These are phyloP conservation scores for Begonia peltatifolia DNA, from an alignment of 306 rosid genomes.

Conservation along the genomic window DNA sequence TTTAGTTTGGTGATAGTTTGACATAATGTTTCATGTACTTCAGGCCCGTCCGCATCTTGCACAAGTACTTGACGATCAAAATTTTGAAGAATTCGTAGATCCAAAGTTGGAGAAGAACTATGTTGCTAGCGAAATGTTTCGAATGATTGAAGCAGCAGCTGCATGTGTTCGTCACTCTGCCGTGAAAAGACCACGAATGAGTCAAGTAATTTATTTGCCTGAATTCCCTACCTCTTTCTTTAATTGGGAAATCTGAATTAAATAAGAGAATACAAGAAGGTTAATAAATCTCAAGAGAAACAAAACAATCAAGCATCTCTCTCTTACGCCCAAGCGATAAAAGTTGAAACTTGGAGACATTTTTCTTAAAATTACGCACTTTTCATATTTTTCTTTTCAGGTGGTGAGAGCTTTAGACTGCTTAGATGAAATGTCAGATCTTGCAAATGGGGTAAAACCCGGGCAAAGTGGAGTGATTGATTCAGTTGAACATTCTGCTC, in stretches of 20 bases:
- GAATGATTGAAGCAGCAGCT: constrained; percentile 89
- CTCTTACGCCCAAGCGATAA: background rate
- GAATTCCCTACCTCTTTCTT: background rate
- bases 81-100: constrained; percentile 57
- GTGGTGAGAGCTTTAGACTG: constrained; percentile 89
- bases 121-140: constrained; percentile 46
- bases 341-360: background rate
- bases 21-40: background rate
- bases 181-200: constrained; percentile 71
- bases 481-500: constrained; percentile 62
- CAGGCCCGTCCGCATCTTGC: constrained; percentile 75
- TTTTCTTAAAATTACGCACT: background rate
- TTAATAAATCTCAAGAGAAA: too few species aligned
- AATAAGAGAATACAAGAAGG: too few species aligned
- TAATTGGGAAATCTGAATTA: background rate
- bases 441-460: constrained; percentile 77
- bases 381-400: constrained; percentile 16
- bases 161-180: constrained; percentile 88
- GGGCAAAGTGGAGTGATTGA: constrained; percentile 68
- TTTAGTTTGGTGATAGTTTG: background rate
- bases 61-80: constrained; percentile 44
- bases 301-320: too few species aligned
- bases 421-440: constrained; percentile 54
- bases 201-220: constrained; percentile 39
- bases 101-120: constrained; percentile 54